Evolutionary conservation across 2,329 filamentous ascomycete genomes (phyloP), one percentile per base, ranked within the genome.

Genomic region (Dothistroma pini): DNA sequence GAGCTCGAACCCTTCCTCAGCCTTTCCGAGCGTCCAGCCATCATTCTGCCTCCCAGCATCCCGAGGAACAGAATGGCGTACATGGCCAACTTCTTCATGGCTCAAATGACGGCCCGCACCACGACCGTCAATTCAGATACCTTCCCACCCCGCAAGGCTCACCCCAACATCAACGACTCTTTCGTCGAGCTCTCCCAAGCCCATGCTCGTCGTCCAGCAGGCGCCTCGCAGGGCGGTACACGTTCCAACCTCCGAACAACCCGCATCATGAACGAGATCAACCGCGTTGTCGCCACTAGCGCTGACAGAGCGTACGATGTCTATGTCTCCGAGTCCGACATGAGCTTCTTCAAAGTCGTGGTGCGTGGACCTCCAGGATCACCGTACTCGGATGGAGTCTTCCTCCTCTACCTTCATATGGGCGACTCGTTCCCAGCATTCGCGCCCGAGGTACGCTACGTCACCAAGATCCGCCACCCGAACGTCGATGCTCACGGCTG

Each of bases 301-400:
- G 60, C 62, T 3, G 71, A 77, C 54, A 70, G 71, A 4, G 67
- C 68, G 25, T 76, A 75, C 54, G 76, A 79, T 52, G 63, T 78
- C 35, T 78, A 76, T 60, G 71, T 78, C 29, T 74, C 68, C 22
- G 75, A 77, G 57, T 63, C 64, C 29, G 75, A 78, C 58, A 73
- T 78, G 60, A 68, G 65, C 1, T 76, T 78, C 66, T 77, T 74
- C 75, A 78, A 78, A 61, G 64, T 78, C 7, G 72, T 76, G 9
- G 75, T 79, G 68, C 60, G 70, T 53, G 76, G 73, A 16, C 70
- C 75, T 8, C 61, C 66, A 14, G 69, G 64, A 9, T 68, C 71
- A 51, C 63, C 74, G 1, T 77, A 77, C 55, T 63, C 67, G 1
- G 62, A 59, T 19, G 74, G 72, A 22, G 70, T 66, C 0, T 77